These are phyloP conservation scores for Pontederia crassipes DNA, from an alignment of 176 grass and related monocot genomes.

Conservation along the genomic window DNA sequence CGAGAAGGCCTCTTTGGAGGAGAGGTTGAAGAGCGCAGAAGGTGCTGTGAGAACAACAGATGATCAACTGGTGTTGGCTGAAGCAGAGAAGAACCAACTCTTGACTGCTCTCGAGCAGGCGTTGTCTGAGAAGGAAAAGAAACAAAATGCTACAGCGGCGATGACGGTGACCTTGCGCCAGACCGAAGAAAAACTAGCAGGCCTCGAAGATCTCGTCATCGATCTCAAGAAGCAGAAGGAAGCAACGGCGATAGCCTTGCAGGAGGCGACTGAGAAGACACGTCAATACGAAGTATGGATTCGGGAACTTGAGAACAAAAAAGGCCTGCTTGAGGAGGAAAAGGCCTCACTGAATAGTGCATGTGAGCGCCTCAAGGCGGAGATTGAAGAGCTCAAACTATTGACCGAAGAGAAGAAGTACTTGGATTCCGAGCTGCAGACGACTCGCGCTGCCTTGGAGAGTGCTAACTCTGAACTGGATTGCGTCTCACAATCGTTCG, in stretches of 20 bases:
- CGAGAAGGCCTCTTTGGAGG: not conserved
- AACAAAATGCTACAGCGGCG: not conserved
- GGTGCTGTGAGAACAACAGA: not conserved
- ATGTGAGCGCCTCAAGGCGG: constrained; percentile 12
- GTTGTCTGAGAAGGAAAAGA: not conserved
- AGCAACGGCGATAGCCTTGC: not conserved
- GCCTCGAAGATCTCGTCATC: not conserved
- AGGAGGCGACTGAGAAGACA: not conserved
- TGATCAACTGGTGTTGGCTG: not conserved
- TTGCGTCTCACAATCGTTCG: not conserved
- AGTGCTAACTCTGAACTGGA: not conserved
- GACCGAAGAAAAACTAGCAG: not conserved
- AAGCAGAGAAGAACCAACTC: not conserved
- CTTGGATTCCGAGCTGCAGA: not conserved
- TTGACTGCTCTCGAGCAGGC: not conserved
- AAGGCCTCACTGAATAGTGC: too few relatives aligned
- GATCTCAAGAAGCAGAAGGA: not conserved
- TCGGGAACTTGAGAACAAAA: too few relatives aligned
- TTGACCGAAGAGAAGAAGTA: not conserved
- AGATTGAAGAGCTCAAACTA: not conserved
- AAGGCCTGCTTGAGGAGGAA: too few relatives aligned
- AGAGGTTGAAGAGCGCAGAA: not conserved
- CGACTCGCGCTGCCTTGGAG: not conserved
- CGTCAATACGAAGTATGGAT: too few relatives aligned
- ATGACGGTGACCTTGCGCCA: not conserved